phyloP scores from a whole-genome alignment of 2,329 filamentous ascomycete genomes.

The Colletotrichum agaves region DNA sequence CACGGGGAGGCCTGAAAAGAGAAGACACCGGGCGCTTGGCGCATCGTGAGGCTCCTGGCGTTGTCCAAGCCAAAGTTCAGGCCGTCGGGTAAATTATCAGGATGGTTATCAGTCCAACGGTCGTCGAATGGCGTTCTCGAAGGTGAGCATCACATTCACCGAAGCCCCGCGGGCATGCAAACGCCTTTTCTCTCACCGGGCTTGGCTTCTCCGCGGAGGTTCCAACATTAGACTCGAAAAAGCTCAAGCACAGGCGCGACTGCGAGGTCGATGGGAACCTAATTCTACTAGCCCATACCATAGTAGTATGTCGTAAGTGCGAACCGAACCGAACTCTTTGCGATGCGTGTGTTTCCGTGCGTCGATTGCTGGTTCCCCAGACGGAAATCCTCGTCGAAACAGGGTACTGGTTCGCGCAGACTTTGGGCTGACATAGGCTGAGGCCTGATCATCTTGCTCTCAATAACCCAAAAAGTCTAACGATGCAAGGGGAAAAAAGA shows the following conservation, averaged over 20 bases:
- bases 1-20: not conserved
- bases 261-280: conserved; percentile 17
- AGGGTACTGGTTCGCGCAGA: conserved; percentile 19
- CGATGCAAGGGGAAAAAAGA: not conserved
- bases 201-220: not conserved
- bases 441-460: not conserved
- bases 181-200: not conserved
- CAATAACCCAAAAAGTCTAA: not conserved
- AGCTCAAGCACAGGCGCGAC: not conserved
- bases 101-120: not conserved
- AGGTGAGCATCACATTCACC: not conserved
- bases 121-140: not conserved
- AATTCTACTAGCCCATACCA: not conserved
- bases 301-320: not conserved
- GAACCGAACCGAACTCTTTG: not conserved
- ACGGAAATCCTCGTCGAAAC: conserved; percentile 16
- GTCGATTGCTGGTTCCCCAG: conserved; percentile 2
- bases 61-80: not conserved
- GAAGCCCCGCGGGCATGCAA: not conserved
- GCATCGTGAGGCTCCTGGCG: not conserved
- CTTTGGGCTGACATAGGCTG: not conserved
- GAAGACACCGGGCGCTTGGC: not conserved
- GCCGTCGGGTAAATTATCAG: not conserved
- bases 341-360: not conserved
- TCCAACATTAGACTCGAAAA: not conserved